Evolutionary conservation across 768 basidiomycete genomes (phyloP).

Genomic region (Psilocybe sp.): DNA sequence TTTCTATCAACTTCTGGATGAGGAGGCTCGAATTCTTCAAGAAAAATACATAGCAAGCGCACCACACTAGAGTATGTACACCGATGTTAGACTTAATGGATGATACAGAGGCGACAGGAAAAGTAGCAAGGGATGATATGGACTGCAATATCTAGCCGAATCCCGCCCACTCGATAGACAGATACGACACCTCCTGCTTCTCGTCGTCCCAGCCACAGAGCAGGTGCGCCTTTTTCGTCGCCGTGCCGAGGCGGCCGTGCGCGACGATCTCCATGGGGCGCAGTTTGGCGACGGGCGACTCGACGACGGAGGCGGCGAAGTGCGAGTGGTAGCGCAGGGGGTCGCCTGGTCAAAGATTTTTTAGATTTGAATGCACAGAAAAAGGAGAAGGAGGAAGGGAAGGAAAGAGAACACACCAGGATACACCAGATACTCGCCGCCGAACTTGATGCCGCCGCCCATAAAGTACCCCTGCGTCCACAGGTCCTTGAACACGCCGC

Average conservation of each 20-base stretch:
- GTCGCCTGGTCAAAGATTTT: too few species aligned
- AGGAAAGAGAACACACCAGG: slow-evolving; percentile 59
- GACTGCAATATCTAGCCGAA: slow-evolving; percentile 65
- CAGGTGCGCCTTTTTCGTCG: slow-evolving; percentile 94
- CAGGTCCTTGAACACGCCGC: slow-evolving; percentile 74
- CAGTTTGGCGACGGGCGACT: slow-evolving; percentile 56
- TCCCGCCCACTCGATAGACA: slow-evolving; percentile 88
- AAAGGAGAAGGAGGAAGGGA: neutral
- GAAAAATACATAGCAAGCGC: too few species aligned
- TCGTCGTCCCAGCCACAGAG: slow-evolving; percentile 86
- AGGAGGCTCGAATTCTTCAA: too few species aligned
- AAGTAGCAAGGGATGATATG: slow-evolving; percentile 1
- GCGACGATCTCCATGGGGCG: slow-evolving; percentile 94
- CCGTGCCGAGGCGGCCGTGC: slow-evolving; percentile 92
- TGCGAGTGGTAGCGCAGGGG: slow-evolving; percentile 96
- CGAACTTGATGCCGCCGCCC: slow-evolving; percentile 91
- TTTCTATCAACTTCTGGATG: too few species aligned
- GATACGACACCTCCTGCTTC: slow-evolving; percentile 62
- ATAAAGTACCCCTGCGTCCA: slow-evolving; percentile 86
- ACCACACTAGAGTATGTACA: too few species aligned
- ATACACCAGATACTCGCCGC: slow-evolving; percentile 94
- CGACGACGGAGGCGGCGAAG: slow-evolving; percentile 81
- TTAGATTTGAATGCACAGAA: neutral
- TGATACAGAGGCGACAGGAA: neutral
- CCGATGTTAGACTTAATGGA: too few species aligned